phyloP scores from a whole-genome alignment of 129 eudicot genomes.

The Gnaphalium uliginosum region DNA sequence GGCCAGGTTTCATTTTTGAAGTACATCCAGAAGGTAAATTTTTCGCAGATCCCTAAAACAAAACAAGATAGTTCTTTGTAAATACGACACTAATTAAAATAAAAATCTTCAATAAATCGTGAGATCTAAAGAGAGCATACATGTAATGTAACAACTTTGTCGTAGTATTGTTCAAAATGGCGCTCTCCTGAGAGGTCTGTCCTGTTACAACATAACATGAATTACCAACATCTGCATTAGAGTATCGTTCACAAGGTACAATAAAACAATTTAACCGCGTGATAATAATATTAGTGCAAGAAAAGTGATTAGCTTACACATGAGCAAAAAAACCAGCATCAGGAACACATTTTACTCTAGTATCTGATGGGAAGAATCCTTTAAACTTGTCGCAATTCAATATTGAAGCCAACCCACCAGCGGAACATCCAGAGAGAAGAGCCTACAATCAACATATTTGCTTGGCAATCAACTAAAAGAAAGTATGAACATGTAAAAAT shows the following conservation, averaged over 20 bases:
- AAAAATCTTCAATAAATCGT: neutral
- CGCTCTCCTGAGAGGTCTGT: neutral
- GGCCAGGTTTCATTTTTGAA: neutral
- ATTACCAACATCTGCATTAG: neutral
- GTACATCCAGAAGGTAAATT: neutral
- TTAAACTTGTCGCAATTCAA: constrained; percentile 41
- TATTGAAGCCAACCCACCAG: constrained; percentile 45
- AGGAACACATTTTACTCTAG: constrained; percentile 44
- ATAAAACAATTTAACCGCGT: neutral
- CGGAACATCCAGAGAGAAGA: constrained; percentile 43
- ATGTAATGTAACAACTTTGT: neutral
- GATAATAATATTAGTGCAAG: neutral
- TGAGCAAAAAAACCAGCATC: constrained; percentile 47
- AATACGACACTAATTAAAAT: neutral
- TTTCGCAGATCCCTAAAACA: constrained; percentile 1
- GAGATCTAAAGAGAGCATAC: neutral
- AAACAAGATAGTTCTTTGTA: neutral
- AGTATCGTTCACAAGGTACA: neutral
- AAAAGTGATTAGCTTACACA: constrained; percentile 29
- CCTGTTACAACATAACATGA: neutral
- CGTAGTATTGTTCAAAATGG: neutral
- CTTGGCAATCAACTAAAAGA: neutral
- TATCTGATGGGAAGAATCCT: constrained; percentile 19
- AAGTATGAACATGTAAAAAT: too few relatives aligned
- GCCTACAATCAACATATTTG: constrained; percentile 20